Percentiles rank a stretch among this genome's conserved stretches.
Evolutionary conservation across 2,329 filamentous ascomycete species (phyloP).

Genomic region (Fusarium sterilihyphosum): DNA sequence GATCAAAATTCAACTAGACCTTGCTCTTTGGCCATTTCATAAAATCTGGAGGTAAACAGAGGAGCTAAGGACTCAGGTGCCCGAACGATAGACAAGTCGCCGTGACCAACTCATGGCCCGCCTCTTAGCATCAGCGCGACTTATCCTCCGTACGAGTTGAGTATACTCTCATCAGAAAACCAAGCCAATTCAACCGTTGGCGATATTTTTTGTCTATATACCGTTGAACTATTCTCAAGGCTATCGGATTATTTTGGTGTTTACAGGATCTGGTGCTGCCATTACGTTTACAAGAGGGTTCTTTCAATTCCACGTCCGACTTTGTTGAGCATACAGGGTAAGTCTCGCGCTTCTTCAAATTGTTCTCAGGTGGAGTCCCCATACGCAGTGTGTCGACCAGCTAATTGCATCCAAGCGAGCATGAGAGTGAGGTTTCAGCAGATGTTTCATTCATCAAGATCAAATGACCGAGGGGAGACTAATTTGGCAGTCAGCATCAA

Average conservation of each 20-base stretch:
- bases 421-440: fast-evolving
- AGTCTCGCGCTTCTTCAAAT: neutral
- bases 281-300: fast-evolving
- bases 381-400: neutral
- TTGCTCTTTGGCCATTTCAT: fast-evolving
- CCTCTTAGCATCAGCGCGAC: fast-evolving
- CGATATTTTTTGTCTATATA: neutral
- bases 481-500: fast-evolving
- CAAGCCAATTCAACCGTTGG: neutral
- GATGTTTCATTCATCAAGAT: fast-evolving
- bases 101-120: fast-evolving
- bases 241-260: fast-evolving
- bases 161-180: too few species aligned
- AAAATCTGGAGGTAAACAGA: too few species aligned
- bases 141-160: fast-evolving
- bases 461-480: neutral
- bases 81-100: fast-evolving
- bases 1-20: fast-evolving
- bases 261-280: too few species aligned
- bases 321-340: neutral
- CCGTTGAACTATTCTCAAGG: neutral
- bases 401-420: neutral
- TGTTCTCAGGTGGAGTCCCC: neutral
- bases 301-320: neutral
- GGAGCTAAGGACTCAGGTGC: fast-evolving